Conservation (phyloP, 2,329 filamentous ascomycete genomes). For the Ceratocystiopsis sp. region DNA sequence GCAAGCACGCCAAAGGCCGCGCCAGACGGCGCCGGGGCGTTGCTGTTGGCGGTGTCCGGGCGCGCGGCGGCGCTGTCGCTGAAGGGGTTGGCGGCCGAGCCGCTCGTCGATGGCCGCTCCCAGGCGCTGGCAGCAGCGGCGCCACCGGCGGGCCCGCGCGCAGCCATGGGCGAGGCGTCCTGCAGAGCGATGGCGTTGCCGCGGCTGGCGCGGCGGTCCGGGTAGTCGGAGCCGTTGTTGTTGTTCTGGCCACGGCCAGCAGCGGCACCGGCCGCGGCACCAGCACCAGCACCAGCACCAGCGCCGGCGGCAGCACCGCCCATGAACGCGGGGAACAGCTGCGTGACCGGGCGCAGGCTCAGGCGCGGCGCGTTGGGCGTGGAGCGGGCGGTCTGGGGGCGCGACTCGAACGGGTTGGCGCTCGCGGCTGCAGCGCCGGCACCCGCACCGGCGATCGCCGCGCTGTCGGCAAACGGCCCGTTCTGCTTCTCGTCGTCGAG, state of each 20-base stretch:
- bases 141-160: slow-evolving; percentile 9
- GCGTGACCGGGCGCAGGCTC: slow-evolving; percentile 68
- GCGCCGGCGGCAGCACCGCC: slow-evolving; percentile 8
- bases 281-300: neutral
- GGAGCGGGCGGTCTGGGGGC: no score
- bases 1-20: no score
- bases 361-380: slow-evolving; percentile 40
- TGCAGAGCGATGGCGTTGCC: slow-evolving; percentile 24
- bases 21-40: slow-evolving; percentile 12
- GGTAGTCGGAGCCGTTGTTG: slow-evolving; percentile 6
- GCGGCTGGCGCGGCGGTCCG: slow-evolving; percentile 33
- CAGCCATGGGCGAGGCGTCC: slow-evolving; percentile 12
- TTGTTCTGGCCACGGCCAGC: neutral
- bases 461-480: slow-evolving; percentile 19
- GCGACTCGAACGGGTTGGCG: slow-evolving; percentile 15
- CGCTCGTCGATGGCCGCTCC: slow-evolving; percentile 30
- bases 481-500: slow-evolving; percentile 49
- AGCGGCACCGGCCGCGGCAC: slow-evolving; percentile 1
- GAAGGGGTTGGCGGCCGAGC: slow-evolving; percentile 54
- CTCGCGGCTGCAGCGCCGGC: slow-evolving; percentile 15
- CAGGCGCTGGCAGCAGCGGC: slow-evolving; percentile 22
- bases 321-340: slow-evolving; percentile 55
- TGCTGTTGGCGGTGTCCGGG: slow-evolving; percentile 22
- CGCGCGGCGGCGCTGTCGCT: slow-evolving; percentile 38
- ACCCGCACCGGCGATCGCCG: slow-evolving; percentile 5